A percentile compares a stretch with the other conserved stretches of the same genome.
Conservation (phyloP, 2,329 filamentous ascomycete species). For the Capronia americana region DNA sequence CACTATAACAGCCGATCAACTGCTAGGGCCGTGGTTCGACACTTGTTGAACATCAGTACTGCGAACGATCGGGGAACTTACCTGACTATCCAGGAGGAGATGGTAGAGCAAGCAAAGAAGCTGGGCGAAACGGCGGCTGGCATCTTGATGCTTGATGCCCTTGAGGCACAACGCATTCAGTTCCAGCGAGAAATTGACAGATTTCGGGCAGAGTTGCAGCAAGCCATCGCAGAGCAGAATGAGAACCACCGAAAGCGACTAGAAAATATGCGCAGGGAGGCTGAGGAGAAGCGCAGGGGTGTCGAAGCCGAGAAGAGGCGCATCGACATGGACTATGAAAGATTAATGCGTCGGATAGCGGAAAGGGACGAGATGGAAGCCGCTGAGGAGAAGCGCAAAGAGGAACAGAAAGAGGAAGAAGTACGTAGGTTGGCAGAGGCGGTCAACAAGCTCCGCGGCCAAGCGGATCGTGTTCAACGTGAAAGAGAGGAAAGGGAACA, state of each 20-base stretch:
- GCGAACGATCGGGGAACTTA: background rate
- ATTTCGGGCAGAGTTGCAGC: background rate
- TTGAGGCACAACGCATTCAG: background rate
- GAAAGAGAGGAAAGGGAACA: background rate
- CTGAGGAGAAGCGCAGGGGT: background rate
- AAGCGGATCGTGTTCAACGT: background rate
- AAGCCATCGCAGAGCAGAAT: background rate
- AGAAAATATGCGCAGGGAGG: background rate
- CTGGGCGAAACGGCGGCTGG: background rate
- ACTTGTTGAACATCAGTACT: background rate
- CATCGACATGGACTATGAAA: background rate
- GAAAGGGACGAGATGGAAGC: conserved; percentile 1
- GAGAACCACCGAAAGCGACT: background rate
- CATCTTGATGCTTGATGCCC: background rate
- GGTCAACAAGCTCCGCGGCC: background rate
- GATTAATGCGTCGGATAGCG: background rate
- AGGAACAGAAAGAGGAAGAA: background rate
- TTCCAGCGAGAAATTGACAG: background rate
- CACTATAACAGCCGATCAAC: background rate
- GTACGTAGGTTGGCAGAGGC: background rate
- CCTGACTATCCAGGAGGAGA: background rate
- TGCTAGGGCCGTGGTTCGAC: background rate
- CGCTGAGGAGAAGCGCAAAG: conserved; percentile 1
- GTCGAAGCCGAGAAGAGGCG: background rate
- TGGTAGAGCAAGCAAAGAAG: background rate